Base-by-base conservation (phyloP, 2,329 filamentous ascomycete species). In the Sarocladium kiliense region DNA sequence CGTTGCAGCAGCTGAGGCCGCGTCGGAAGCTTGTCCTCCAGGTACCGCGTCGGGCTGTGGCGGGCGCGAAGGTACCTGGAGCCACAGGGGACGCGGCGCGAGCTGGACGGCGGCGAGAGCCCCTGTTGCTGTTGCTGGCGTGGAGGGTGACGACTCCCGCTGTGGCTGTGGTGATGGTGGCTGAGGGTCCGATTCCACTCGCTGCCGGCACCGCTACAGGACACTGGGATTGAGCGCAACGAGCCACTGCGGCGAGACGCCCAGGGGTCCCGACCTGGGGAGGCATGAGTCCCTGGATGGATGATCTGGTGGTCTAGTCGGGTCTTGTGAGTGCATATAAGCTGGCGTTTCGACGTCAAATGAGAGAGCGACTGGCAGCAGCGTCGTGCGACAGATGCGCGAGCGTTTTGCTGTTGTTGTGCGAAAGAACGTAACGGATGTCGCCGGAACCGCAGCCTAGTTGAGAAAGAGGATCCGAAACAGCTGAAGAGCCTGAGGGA, bases 241-340 rank as follows among this genome's bases (percentile, higher is more conserved):
- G 47, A 51, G 47, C 27, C 30, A 23, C 47, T 25, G 47, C 47
- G 10, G 47, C 47, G 11, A 51, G 47, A 23, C 47, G 47, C 47
- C 47, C 47, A 51, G 47, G 47, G 26, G 18, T 23, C 23, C 47
- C 27, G 18, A 51, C 47, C 47, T 51, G 47, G 27, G 27, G 47
- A 34, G 47, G 47, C 47, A 51, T 51, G 47, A 51, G 47, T 51
- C 47, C 47, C 47, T 51, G 47, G 47, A 51, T 51, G 47, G 47
- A n/a, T n/a, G 19, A 23, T 16, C 6, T 49, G 4, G n/a, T 12
- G 21, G n/a, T 49, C 39, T 44, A 44, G 19, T 21, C 39, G 39
- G 19, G 7, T 9, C 39, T 18, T 23, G 39, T 4, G 39, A 21
- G 19, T 18, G 39, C 39, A 44, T 44, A 44, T 44, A 44, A 23